Conservation (phyloP, 805 yeast genomes). For the Yueomyces sinensis region DNA sequence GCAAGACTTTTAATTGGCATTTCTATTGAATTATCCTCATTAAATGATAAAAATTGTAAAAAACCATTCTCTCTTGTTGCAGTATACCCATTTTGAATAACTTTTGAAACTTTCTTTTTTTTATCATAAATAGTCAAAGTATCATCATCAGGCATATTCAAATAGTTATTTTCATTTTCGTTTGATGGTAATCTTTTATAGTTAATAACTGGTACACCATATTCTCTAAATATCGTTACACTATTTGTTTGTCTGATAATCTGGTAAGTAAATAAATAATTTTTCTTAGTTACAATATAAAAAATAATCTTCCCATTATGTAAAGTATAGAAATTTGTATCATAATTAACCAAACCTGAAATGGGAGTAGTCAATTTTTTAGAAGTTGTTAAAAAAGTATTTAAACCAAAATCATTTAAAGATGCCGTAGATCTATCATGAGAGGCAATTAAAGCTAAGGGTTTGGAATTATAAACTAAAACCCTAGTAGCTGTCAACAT, state of each 20-base stretch:
- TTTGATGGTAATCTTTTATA: slow-evolving; percentile 4
- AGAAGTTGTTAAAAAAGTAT: slow-evolving; percentile 10
- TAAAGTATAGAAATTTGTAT: not conserved
- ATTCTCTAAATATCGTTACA: slow-evolving; percentile 14
- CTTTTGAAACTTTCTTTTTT: slow-evolving; percentile 14
- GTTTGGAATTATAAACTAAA: slow-evolving; percentile 21
- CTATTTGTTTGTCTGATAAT: slow-evolving; percentile 13
- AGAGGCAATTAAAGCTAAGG: slow-evolving; percentile 20
- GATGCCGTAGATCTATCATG: slow-evolving; percentile 20
- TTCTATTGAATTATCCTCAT: slow-evolving; percentile 15
- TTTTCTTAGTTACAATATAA: slow-evolving; percentile 19
- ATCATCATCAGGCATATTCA: slow-evolving; percentile 18
- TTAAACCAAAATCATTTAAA: slow-evolving; percentile 19
- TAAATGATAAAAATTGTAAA: slow-evolving; percentile 12
- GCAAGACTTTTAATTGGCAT: slow-evolving; percentile 21
- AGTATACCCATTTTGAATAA: slow-evolving; percentile 24
- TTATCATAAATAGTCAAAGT: slow-evolving; percentile 21
- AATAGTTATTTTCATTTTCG: slow-evolving; percentile 9
- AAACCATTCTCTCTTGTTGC: slow-evolving; percentile 20
- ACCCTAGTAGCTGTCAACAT: slow-evolving; percentile 19
- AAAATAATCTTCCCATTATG: slow-evolving; percentile 14
- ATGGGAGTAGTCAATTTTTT: slow-evolving; percentile 6
- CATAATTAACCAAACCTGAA: not conserved
- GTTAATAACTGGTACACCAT: slow-evolving; percentile 18
- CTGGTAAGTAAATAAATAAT: slow-evolving; percentile 20